These are phyloP conservation scores for Kernera saxatilis DNA, from an alignment of 345 rosid genomes.

Conservation along the genomic window DNA sequence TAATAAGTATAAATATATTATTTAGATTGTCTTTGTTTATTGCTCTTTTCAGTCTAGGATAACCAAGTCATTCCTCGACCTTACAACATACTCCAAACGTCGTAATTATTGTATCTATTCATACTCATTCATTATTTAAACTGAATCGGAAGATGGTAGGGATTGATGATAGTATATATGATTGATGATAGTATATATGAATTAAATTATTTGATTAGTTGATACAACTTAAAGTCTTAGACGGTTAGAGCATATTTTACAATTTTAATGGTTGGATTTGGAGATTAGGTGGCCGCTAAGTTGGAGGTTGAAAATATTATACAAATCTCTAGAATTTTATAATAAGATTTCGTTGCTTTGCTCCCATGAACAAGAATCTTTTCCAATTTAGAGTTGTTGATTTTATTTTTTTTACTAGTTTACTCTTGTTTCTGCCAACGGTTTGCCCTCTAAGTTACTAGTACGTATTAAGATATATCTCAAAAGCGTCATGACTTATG, in stretches of 20 bases:
- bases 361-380: conserved; percentile 7
- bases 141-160: background rate
- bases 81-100: background rate
- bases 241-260: background rate
- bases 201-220: background rate
- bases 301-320: conserved; percentile 4
- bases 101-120: background rate
- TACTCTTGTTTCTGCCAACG: background rate
- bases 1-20: background rate
- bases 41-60: background rate
- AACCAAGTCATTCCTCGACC: background rate
- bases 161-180: background rate
- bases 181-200: background rate
- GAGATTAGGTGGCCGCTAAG: conserved; percentile 7
- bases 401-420: background rate
- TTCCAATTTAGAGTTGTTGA: conserved; percentile 10
- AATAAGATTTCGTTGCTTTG: conserved; percentile 8
- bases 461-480: background rate
- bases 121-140: background rate
- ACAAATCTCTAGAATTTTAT: background rate
- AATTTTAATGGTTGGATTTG: background rate
- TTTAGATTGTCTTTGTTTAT: background rate
- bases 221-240: background rate
- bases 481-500: too few species aligned
- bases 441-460: too few species aligned